Conservation (phyloP, 306 rosid species). For the Cajanus cajan region DNA sequence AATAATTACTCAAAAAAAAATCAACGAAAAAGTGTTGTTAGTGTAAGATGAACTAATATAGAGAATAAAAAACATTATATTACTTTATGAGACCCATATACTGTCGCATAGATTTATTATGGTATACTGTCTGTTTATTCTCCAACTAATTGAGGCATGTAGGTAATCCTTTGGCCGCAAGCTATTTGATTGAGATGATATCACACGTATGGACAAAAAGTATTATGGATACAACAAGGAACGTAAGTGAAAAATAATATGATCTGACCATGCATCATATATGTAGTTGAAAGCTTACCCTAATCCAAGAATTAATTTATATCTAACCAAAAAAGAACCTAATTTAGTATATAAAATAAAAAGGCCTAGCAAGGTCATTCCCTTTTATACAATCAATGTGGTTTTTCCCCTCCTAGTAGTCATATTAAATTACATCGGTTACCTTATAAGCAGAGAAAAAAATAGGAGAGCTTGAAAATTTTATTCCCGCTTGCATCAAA, state of each 20-base stretch:
- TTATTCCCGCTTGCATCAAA: slow-evolving; percentile 43
- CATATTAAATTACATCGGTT: neutral
- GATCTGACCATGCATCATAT: neutral
- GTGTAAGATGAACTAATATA: neutral
- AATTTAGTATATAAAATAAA: neutral
- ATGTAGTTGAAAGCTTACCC: neutral
- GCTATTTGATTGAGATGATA: neutral
- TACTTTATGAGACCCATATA: neutral
- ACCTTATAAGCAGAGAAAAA: neutral
- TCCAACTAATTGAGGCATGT: neutral
- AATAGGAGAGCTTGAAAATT: neutral
- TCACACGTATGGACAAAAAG: slow-evolving; percentile 13
- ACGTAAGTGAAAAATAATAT: neutral
- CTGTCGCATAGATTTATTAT: neutral
- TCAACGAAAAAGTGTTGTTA: neutral
- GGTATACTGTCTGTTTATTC: neutral
- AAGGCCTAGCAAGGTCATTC: neutral
- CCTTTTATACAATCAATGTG: neutral
- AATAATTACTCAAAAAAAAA: neutral
- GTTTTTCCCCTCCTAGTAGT: neutral
- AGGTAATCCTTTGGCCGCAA: slow-evolving; percentile 8
- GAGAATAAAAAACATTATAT: neutral
- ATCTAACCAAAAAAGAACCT: neutral
- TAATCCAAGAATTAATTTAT: neutral
- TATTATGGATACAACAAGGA: neutral